phyloP scores from a whole-genome alignment of 2,329 filamentous ascomycete genomes.

The Septoria petroselini region DNA sequence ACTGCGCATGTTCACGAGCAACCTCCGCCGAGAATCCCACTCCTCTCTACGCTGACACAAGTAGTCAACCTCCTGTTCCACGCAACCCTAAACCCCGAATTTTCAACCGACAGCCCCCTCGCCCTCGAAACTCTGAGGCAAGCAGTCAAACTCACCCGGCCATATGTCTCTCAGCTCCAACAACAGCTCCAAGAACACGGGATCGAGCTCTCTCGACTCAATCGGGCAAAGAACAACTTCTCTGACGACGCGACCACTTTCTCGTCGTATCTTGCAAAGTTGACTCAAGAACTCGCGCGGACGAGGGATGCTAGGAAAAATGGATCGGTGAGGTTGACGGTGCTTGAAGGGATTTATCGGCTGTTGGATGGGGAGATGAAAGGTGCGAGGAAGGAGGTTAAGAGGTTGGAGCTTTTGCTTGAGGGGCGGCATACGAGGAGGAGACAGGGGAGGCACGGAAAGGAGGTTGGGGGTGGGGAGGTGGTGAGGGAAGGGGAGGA shows the following conservation, averaged over 20 bases:
- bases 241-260: background rate
- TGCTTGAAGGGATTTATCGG: conserved; percentile 9
- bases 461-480: background rate
- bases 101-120: conserved; percentile 4
- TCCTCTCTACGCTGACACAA: background rate
- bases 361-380: conserved; percentile 2
- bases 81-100: conserved; percentile 1
- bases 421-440: conserved; percentile 6
- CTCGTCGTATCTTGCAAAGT: background rate
- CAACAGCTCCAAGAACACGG: conserved; percentile 2
- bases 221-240: background rate
- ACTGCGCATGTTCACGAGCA: too few species aligned
- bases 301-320: background rate
- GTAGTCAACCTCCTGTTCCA: conserved; percentile 6
- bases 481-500: background rate
- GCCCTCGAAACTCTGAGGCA: conserved; percentile 9
- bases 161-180: conserved; percentile 4
- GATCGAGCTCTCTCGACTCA: background rate
- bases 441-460: conserved; percentile 3
- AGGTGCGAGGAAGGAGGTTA: conserved; percentile 14
- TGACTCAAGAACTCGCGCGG: background rate
- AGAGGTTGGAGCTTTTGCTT: conserved; percentile 11
- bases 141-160: conserved; percentile 4
- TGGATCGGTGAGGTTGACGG: conserved; percentile 4
- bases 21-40: too few species aligned